Evolutionary conservation across 2,329 filamentous ascomycete species (phyloP).

Genomic region (Neobulgaria alba): DNA sequence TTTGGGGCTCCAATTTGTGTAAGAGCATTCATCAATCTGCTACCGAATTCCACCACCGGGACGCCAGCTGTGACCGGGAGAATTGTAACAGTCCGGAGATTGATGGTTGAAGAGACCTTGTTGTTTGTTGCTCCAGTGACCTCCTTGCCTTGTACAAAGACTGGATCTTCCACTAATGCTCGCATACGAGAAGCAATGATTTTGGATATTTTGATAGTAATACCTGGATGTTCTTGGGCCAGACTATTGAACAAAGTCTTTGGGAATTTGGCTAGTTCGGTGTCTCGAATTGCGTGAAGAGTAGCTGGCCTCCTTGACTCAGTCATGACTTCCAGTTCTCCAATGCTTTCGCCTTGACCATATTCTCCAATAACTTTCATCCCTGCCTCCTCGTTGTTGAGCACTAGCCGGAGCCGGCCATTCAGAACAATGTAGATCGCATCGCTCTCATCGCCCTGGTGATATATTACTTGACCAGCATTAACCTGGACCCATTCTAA

Average conservation of each 20-base stretch:
- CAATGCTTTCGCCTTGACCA: conserved; percentile 94
- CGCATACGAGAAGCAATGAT: conserved; percentile 96
- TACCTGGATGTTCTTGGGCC: conserved; percentile 92
- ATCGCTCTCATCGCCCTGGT: conserved; percentile 90
- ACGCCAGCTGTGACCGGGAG: conserved; percentile 86
- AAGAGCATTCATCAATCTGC: conserved; percentile 76
- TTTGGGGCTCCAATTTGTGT: conserved; percentile 83
- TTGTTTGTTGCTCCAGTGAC: conserved; percentile 50
- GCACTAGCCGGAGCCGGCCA: conserved; percentile 75
- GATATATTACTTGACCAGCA: conserved; percentile 88
- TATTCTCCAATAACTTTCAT: conserved; percentile 86
- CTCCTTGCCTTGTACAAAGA: conserved; percentile 56
- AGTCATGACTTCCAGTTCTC: conserved; percentile 93
- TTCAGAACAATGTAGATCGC: conserved; percentile 98
- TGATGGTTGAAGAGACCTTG: conserved; percentile 76
- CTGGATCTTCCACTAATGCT: conserved; percentile 72
- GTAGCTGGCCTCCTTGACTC: conserved; percentile 87
- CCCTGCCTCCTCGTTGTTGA: conserved; percentile 71
- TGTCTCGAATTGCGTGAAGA: conserved; percentile 91
- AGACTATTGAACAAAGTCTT: conserved; percentile 95
- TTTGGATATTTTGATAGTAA: conserved; percentile 98
- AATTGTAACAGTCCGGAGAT: conserved; percentile 85
- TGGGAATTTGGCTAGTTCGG: conserved; percentile 91
- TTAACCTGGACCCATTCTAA: conserved; percentile 97
- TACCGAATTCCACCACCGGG: conserved; percentile 91